Evolutionary conservation across 192 early-diverging fungal genomes (phyloP), one percentile per base, ranked within the genome.

Genomic region (Phycomyces nitens): DNA sequence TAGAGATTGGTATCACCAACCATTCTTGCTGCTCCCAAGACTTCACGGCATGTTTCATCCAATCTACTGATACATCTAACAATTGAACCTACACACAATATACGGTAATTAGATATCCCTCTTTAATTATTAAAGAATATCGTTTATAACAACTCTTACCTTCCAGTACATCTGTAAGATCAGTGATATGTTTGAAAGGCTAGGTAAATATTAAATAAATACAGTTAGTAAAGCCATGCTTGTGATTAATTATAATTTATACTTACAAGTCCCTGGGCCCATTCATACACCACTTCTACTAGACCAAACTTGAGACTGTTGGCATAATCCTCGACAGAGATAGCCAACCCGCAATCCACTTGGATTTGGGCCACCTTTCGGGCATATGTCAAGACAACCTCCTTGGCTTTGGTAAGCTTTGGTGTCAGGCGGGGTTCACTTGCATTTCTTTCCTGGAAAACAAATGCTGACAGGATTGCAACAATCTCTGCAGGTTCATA

Each of bases 261-360:
- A 18, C 57, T 65, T 74, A 77, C 78, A 80, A 93, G 79, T 11
- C 93, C 94, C n/a, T 86, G 76, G 14, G 95, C 97, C 97, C 95
- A 99, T 76, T 97, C 95, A 75, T 99, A 95, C 1, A 96, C 94
- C 6, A 94, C 97, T 74, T 99, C 94, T 20, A 96, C 92, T 54
- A 99, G 76, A 2, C 92, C 93, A 77, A 95, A 94, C 52, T 87
- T 77, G 56, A 98, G 54, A 10, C 68, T 60, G 41, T 64, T 62
- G 15, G 68, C 68, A 62, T 73, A 77, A 41, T 77, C 73, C 49
- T 75, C 68, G 23, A 64, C 60, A 0, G 60, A 62, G 12, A 72
- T 60, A 16, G 66, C 62, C 26, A 97, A 72, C 2, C 92, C 92
- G 65, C 84, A 88, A 6, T 72, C 77, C 14, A 78, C 73, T 67